phyloP scores from a whole-genome alignment of 106 monocot genomes.

The Iris macrosiphon region DNA sequence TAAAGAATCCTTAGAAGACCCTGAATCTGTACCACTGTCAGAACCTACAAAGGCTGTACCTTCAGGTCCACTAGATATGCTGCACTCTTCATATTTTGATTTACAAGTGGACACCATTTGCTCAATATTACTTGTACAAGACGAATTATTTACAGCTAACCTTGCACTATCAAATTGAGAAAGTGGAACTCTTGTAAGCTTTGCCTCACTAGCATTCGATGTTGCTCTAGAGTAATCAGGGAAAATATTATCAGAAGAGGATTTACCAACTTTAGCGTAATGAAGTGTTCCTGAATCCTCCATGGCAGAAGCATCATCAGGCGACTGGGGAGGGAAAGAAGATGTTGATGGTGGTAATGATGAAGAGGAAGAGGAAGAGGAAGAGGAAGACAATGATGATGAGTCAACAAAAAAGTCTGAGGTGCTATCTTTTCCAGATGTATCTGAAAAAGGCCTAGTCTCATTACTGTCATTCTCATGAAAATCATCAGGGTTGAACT shows the following conservation, averaged over 20 bases:
- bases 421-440: conserved; percentile 18
- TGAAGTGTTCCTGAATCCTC: background rate
- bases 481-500: conserved; percentile 5
- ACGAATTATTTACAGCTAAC: conserved; percentile 7
- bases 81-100: conserved; percentile 4
- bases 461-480: conserved; percentile 17
- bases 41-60: background rate
- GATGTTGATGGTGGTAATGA: conserved; percentile 5
- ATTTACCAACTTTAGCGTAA: background rate
- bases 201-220: conserved; percentile 9
- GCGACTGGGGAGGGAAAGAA: conserved; percentile 3
- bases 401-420: conserved; percentile 20
- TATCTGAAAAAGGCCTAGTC: conserved; percentile 7
- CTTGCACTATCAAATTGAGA: background rate
- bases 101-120: conserved; percentile 6
- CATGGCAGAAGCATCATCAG: conserved; percentile 20
- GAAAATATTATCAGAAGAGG: conserved; percentile 8
- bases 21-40: background rate
- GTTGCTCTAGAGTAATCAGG: background rate
- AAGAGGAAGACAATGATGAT: background rate
- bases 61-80: background rate
- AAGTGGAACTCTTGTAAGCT: conserved; percentile 6
- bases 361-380: background rate
- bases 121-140: conserved; percentile 15
- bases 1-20: conserved; percentile 7